Conservation (phyloP, 257 asterid species). For the Fraxinus americana region DNA sequence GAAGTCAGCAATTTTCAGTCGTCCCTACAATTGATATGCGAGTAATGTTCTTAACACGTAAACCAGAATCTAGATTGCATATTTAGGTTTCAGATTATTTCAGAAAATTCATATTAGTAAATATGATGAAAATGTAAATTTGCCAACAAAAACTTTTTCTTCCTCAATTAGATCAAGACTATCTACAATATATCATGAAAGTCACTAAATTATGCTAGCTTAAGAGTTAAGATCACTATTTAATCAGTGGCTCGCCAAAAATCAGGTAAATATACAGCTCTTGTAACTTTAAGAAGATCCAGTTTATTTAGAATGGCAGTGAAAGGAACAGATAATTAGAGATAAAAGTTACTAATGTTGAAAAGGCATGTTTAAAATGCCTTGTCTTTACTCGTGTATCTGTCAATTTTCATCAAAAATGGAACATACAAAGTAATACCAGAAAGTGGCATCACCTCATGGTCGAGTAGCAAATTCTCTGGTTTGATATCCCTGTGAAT, state of each 20-base stretch:
- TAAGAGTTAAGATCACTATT: not conserved
- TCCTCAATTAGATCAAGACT: not conserved
- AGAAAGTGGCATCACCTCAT: conserved; percentile 59
- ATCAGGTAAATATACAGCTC: not conserved
- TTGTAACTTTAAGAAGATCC: not conserved
- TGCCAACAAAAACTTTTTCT: not conserved
- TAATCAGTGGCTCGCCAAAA: not conserved
- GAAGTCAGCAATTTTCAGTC: conserved; percentile 89
- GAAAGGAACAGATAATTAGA: not conserved
- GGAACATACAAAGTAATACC: not conserved
- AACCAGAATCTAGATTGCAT: not conserved
- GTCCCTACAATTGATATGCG: conserved; percentile 52
- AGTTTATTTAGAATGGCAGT: not conserved
- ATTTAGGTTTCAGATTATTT: not conserved
- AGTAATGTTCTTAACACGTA: conserved; percentile 6
- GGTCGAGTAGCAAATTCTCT: conserved; percentile 91
- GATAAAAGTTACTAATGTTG: not conserved
- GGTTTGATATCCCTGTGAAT: conserved; percentile 99
- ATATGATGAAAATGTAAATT: not conserved
- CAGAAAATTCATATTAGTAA: not conserved
- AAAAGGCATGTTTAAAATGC: not conserved
- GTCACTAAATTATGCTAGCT: not conserved
- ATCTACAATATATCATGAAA: not conserved
- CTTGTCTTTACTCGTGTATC: not conserved
- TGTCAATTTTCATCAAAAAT: conserved; percentile 1